Evolutionary conservation across 148 eudicot species (phyloP).

Genomic region (Dianthus caryophyllus): DNA sequence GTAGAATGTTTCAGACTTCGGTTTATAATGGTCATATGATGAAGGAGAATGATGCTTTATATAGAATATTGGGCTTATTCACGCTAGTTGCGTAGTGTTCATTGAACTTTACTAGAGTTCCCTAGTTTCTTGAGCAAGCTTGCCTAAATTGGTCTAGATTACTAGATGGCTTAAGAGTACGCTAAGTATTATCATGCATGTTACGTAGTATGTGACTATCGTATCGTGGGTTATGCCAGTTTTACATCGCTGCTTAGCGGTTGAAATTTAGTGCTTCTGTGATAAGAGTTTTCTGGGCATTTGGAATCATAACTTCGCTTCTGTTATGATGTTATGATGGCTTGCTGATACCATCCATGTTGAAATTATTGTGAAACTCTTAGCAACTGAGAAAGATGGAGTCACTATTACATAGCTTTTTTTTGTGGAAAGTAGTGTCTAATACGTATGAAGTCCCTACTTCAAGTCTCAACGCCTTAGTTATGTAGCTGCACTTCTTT

Average conservation of each 20-base stretch:
- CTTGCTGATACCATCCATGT: not conserved
- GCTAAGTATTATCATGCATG: not conserved
- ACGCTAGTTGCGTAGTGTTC: not conserved
- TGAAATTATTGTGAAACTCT: not conserved
- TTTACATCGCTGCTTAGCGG: not conserved
- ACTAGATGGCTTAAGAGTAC: not conserved
- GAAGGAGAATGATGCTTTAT: not conserved
- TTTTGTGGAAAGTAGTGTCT: not conserved
- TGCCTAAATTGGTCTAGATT: too few species aligned
- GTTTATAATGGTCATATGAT: not conserved
- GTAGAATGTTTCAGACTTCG: not conserved
- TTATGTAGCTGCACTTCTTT: not conserved
- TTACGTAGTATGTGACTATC: not conserved
- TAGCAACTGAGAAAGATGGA: not conserved
- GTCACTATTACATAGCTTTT: too few species aligned
- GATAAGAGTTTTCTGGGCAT: not conserved
- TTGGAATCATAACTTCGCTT: not conserved
- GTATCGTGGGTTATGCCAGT: not conserved
- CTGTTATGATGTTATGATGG: not conserved
- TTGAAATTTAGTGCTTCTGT: not conserved
- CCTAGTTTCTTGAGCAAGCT: not conserved
- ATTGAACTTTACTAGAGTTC: not conserved
- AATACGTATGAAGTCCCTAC: not conserved
- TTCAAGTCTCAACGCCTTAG: not conserved
- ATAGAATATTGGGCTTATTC: not conserved